Evolutionary conservation across 768 basidiomycete genomes (phyloP).

Genomic region (Hericium alpestre): DNA sequence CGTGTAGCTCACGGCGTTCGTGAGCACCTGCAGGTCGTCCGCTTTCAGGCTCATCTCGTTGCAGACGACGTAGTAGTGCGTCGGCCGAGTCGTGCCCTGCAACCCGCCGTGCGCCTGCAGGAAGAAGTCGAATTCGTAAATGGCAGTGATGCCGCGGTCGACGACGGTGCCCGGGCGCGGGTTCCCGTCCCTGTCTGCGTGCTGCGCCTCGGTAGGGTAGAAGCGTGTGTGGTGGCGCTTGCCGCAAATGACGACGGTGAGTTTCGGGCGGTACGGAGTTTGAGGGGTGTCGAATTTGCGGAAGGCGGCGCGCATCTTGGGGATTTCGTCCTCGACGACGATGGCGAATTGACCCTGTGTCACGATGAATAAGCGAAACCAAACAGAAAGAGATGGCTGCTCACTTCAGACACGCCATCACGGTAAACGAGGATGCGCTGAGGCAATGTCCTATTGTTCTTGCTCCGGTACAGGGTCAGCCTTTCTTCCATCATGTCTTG

Average conservation of each 20-base stretch:
- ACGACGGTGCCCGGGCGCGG: slow-evolving; percentile 44
- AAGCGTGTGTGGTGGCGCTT: slow-evolving; percentile 52
- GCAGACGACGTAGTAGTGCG: slow-evolving; percentile 45
- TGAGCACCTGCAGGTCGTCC: slow-evolving; percentile 43
- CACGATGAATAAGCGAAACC: background rate
- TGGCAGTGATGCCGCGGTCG: slow-evolving; percentile 41
- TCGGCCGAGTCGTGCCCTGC: slow-evolving; percentile 38
- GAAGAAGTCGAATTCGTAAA: slow-evolving; percentile 49
- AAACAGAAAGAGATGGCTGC: slow-evolving; percentile 2
- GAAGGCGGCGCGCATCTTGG: slow-evolving; percentile 34
- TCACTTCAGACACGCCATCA: slow-evolving; percentile 75
- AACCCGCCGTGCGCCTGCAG: slow-evolving; percentile 41
- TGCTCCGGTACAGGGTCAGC: slow-evolving; percentile 28
- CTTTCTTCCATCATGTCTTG: slow-evolving; percentile 39
- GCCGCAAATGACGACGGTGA: slow-evolving; percentile 45
- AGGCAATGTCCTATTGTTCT: slow-evolving; percentile 28
- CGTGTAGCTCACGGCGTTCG: slow-evolving; percentile 43
- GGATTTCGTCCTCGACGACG: slow-evolving; percentile 34
- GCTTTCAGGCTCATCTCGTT: slow-evolving; percentile 42
- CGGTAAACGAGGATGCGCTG: slow-evolving; percentile 42
- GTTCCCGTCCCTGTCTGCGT: slow-evolving; percentile 37
- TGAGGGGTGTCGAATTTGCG: slow-evolving; percentile 25
- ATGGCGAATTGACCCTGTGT: slow-evolving; percentile 37
- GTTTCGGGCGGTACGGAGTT: slow-evolving; percentile 31
- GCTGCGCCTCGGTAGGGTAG: slow-evolving; percentile 35